These are phyloP conservation scores for Oryza australiensis DNA, from an alignment of 176 grass and related monocot species.

Conservation along the genomic window DNA sequence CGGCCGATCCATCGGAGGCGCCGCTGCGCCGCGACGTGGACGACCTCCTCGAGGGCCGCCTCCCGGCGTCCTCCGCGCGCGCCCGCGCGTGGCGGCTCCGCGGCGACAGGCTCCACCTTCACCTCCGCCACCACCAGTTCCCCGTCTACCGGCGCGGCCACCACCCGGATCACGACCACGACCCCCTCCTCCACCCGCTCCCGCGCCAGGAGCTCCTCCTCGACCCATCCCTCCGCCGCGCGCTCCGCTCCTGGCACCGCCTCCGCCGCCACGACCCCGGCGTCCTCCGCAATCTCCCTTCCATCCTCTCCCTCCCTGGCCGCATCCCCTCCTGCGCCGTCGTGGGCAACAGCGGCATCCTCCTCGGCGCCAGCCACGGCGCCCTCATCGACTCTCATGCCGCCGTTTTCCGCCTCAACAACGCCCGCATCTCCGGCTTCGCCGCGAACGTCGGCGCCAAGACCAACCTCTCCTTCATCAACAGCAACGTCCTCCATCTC, in stretches of 20 bases:
- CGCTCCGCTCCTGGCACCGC: slow-evolving; percentile 65
- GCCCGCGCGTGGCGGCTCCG: slow-evolving; percentile 34
- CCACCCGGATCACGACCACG: slow-evolving; percentile 35
- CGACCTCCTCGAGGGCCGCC: slow-evolving; percentile 65
- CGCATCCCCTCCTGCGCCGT: slow-evolving; percentile 75
- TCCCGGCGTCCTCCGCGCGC: slow-evolving; percentile 43
- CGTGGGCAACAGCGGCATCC: slow-evolving; percentile 93
- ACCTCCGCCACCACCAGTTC: slow-evolving; percentile 43
- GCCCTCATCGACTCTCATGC: slow-evolving; percentile 76
- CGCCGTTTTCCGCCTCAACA: slow-evolving; percentile 90
- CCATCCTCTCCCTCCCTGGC: slow-evolving; percentile 19
- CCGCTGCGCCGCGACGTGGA: slow-evolving; percentile 62
- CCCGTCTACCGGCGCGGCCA: slow-evolving; percentile 46
- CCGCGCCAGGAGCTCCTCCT: slow-evolving; percentile 35
- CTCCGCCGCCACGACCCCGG: slow-evolving; percentile 66
- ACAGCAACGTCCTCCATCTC: slow-evolving; percentile 93
- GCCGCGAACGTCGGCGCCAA: slow-evolving; percentile 58
- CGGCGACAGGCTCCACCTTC: slow-evolving; percentile 41
- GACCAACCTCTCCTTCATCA: slow-evolving; percentile 86
- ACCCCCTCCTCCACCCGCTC: slow-evolving; percentile 46
- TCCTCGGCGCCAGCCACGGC: slow-evolving; percentile 61
- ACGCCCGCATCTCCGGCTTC: slow-evolving; percentile 67
- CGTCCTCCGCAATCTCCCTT: slow-evolving; percentile 51
- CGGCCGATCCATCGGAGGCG: slow-evolving; percentile 48
- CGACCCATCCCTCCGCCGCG: slow-evolving; percentile 53